Base-by-base conservation (phyloP, 2,329 filamentous ascomycete genomes). In the Pseudocercospora fuligena region DNA sequence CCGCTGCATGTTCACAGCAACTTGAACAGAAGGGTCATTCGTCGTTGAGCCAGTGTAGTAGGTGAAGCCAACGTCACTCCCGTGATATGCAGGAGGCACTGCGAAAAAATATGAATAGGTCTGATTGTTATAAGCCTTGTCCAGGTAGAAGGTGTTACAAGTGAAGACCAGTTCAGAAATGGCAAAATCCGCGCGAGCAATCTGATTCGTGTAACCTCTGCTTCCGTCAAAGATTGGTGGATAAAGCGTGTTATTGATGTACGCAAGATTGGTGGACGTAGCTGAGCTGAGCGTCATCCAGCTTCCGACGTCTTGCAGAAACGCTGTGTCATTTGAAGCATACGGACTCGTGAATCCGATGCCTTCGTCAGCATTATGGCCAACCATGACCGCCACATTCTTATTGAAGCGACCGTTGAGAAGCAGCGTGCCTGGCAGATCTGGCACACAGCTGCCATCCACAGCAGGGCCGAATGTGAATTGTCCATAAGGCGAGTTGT, bases 41-140 rank as follows among this genome's bases (percentile, higher is more conserved):
- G 46, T 21, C 8, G 46, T 49, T 9, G 46, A 19, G 16, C 71
- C 71, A 58, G 83, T 81, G 77, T 82, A 88, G 76, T 83, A 87
- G 0, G 84, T 85, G 71, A 86, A 87, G 0, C 80, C 66, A 4
- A 86, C 70, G 69, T 88, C 87, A 59, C 81, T 74, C 19, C 82
- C 85, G 71, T 89, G 87, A 29, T 86, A 77, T 4, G 80, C 85
- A 0, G 86, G 85, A 0, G 82, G 82, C 1, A 86, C 79, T 19
- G 80, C 78, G 72, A 88, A 88, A 36, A 83, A 75, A 76, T 88
- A 88, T 1, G 79, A 79, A 72, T 84, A 85, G 0, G 83, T 84
- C 16, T 80, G 60, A 72, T 85, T 84, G 11, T 63, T 59, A 73
- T 78, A 83, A 7, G 82, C 85, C 1, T 76, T 77, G 63, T 81